These are phyloP conservation scores for Phytophthora cactorum DNA, from an alignment of 352 stramenopile species.

Conservation along the genomic window DNA sequence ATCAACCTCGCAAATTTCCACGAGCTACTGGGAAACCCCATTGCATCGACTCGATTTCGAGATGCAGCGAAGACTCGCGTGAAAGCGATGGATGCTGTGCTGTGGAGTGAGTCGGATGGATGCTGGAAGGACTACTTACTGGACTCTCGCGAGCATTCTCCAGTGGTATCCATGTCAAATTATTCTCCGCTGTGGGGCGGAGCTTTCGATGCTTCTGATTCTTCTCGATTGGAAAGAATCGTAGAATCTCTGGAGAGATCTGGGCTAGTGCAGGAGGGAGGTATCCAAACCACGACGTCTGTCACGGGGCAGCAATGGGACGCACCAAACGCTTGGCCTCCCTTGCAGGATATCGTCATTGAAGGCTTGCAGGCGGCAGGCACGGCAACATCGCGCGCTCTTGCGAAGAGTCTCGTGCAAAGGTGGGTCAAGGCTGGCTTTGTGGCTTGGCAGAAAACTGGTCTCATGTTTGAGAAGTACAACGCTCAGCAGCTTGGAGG, in stretches of 20 bases:
- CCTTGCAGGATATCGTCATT: conserved; percentile 81
- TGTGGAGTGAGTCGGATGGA: conserved; percentile 64
- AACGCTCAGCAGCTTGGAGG: conserved; percentile 69
- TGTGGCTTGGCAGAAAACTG: conserved; percentile 68
- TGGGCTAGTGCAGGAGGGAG: conserved; percentile 63
- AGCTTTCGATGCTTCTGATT: conserved; percentile 57
- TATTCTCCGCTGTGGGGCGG: conserved; percentile 82
- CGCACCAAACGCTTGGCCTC: conserved; percentile 85
- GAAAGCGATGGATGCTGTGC: conserved; percentile 64
- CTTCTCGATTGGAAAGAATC: conserved; percentile 43
- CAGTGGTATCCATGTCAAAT: conserved; percentile 60
- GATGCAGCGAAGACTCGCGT: conserved; percentile 33
- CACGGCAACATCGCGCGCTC: conserved; percentile 38
- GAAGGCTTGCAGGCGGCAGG: conserved; percentile 65
- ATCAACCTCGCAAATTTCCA: conserved; percentile 72
- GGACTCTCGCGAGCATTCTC: conserved; percentile 51
- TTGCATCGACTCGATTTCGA: conserved; percentile 35
- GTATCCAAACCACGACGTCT: conserved; percentile 73
- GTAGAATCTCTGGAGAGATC: conserved; percentile 56
- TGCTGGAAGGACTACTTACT: conserved; percentile 83
- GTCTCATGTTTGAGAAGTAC: conserved; percentile 92
- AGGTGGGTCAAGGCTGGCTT: conserved; percentile 72
- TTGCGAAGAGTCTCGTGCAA: conserved; percentile 57
- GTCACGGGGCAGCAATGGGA: conserved; percentile 89
- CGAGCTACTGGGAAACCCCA: conserved; percentile 40